These are phyloP conservation scores for Acephala macrosclerotiorum DNA, from an alignment of 2,329 filamentous ascomycete species.

Conservation along the genomic window DNA sequence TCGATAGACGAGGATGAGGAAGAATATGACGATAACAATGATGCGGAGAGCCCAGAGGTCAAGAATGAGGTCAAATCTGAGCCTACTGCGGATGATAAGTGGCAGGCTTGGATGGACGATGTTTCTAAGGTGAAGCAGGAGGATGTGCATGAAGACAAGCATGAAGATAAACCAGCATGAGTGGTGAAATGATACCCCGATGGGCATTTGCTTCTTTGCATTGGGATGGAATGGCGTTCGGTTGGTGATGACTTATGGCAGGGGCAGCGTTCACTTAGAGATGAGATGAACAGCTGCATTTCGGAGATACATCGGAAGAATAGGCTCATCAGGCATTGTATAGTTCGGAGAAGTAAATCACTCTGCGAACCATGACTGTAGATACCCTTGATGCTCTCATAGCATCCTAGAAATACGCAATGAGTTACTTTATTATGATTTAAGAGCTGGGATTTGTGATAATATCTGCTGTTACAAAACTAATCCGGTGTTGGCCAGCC, in stretches of 20 bases:
- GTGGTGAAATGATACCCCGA: conserved; percentile 15
- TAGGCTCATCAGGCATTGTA: not conserved
- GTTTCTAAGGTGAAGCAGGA: conserved; percentile 33
- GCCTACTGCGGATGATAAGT: conserved; percentile 35
- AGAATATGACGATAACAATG: conserved; percentile 44
- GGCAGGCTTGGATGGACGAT: conserved; percentile 44
- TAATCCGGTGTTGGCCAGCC: not conserved
- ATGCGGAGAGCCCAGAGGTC: conserved; percentile 37
- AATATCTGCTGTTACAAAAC: not conserved
- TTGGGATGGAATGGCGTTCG: not conserved
- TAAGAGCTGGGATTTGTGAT: not conserved
- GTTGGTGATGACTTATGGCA: not conserved
- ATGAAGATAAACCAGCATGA: conserved; percentile 22
- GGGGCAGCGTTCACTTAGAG: not conserved
- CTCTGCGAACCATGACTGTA: not conserved
- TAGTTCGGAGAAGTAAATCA: not conserved
- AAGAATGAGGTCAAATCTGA: conserved; percentile 17
- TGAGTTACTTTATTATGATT: not conserved
- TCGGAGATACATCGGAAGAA: too few species aligned
- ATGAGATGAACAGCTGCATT: not conserved
- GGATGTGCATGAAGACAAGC: conserved; percentile 18
- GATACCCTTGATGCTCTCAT: not conserved
- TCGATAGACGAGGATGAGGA: conserved; percentile 42
- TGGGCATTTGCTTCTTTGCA: conserved; percentile 9
- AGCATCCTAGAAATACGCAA: conserved; percentile 4